A percentile compares a stretch with the other conserved stretches of the same genome.
Conservation (phyloP, 2,329 filamentous ascomycete genomes). For the Graphiopsis chlorocephala region DNA sequence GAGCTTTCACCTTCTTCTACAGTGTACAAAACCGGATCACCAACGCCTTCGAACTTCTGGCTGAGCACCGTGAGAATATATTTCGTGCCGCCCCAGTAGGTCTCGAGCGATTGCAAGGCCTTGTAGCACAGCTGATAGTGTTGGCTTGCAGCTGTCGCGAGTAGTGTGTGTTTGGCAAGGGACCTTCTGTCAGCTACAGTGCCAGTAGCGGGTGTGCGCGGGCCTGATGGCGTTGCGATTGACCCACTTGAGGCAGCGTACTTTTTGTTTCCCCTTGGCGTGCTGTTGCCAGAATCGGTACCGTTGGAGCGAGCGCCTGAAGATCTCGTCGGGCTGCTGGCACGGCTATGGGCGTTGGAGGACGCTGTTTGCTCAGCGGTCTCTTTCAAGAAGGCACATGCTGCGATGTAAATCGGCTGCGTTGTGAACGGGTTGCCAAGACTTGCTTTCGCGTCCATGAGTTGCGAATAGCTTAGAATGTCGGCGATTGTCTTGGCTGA, state of each 20-base stretch:
- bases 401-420: conserved; percentile 88
- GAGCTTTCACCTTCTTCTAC: conserved; percentile 75
- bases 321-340: conserved; percentile 42
- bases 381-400: conserved; percentile 84
- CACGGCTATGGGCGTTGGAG: conserved; percentile 57
- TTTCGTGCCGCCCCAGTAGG: conserved; percentile 81
- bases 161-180: conserved; percentile 67
- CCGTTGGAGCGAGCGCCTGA: conserved; percentile 39
- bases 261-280: conserved; percentile 31
- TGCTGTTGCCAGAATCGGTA: conserved; percentile 29
- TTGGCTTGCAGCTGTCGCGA: conserved; percentile 78
- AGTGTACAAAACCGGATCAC: conserved; percentile 66
- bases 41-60: conserved; percentile 83
- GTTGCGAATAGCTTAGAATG: conserved; percentile 79
- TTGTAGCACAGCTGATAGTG: conserved; percentile 88
- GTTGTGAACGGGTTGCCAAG: conserved; percentile 84
- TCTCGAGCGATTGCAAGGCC: conserved; percentile 74
- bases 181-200: conserved; percentile 29
- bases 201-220: conserved; percentile 11
- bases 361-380: conserved; percentile 67
- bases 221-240: conserved; percentile 17
- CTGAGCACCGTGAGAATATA: conserved; percentile 85
- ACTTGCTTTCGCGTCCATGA: conserved; percentile 81
- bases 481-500: conserved; percentile 90
- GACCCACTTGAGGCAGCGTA: conserved; percentile 9